Evolutionary conservation across 176 grass and related monocot genomes (phyloP).

Genomic region (Aegilops speltoides): DNA sequence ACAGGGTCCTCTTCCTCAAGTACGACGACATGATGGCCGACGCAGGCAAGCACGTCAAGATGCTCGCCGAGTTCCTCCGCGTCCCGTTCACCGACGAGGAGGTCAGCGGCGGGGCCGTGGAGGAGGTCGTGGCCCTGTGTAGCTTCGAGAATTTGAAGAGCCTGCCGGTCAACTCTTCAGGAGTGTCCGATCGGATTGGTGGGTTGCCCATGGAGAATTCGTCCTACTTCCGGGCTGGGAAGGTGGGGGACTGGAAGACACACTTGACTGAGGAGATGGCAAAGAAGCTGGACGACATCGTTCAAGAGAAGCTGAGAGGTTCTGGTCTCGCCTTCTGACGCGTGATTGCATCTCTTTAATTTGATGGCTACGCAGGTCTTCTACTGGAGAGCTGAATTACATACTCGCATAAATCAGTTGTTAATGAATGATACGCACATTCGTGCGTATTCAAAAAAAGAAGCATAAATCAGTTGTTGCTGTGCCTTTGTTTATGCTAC

Average conservation of each 20-base stretch:
- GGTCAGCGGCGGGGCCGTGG: not conserved
- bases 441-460: too few relatives aligned
- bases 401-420: not conserved
- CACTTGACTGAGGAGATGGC: conserved; percentile 25
- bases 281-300: not conserved
- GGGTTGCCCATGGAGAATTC: not conserved
- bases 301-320: conserved; percentile 19
- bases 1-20: conserved; percentile 17
- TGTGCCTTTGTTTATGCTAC: too few relatives aligned
- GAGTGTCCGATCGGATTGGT: not conserved
- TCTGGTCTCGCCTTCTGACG: conserved; percentile 18
- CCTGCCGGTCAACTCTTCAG: not conserved
- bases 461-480: not conserved
- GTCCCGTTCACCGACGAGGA: not conserved
- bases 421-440: too few relatives aligned
- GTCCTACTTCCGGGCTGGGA: not conserved
- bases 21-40: conserved; percentile 16
- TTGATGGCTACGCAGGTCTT: not conserved
- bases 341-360: not conserved
- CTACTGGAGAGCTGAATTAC: not conserved
- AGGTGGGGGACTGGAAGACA: conserved; percentile 3
- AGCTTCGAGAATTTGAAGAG: conserved; percentile 8
- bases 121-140: not conserved
- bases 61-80: conserved; percentile 12
- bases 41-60: not conserved